A percentile compares a stretch with the other conserved stretches of the same genome.
Conservation (phyloP, 495 filamentous ascomycete species). For the Aspergillus avenaceus region DNA sequence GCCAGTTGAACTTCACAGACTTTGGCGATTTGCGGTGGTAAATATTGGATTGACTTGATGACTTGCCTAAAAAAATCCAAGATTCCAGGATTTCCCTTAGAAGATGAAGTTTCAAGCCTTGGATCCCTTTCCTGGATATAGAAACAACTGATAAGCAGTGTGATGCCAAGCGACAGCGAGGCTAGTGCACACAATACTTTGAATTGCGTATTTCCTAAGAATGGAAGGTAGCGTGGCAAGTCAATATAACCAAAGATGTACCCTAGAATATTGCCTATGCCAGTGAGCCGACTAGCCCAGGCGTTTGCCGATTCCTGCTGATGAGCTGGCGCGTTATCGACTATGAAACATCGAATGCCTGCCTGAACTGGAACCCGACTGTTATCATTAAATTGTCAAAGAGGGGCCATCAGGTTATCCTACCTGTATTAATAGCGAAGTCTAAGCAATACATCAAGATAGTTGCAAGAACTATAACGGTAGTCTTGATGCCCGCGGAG, state of each 20-base stretch:
- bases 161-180: constrained; percentile 60
- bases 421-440: constrained; percentile 90
- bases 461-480: constrained; percentile 70
- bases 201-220: constrained; percentile 81
- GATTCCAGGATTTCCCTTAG: constrained; percentile 57
- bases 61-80: constrained; percentile 74
- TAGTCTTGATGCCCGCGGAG: constrained; percentile 54
- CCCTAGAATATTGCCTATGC: constrained; percentile 81
- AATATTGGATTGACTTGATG: constrained; percentile 65
- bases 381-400: not conserved
- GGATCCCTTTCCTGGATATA: constrained; percentile 77
- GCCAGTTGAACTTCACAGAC: constrained; percentile 87
- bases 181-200: constrained; percentile 83
- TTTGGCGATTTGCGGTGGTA: constrained; percentile 74
- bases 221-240: constrained; percentile 65
- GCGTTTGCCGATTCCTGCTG: constrained; percentile 88
- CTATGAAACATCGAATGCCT: constrained; percentile 81
- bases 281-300: constrained; percentile 76
- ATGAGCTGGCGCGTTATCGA: constrained; percentile 83
- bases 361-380: constrained; percentile 63
- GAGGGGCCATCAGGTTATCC: constrained; percentile 12
- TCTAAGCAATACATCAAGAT: constrained; percentile 80
- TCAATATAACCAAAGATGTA: constrained; percentile 79
- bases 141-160: constrained; percentile 60
- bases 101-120: constrained; percentile 58